Conservation (phyloP, 345 rosid species). For the Aquilaria sinensis region DNA sequence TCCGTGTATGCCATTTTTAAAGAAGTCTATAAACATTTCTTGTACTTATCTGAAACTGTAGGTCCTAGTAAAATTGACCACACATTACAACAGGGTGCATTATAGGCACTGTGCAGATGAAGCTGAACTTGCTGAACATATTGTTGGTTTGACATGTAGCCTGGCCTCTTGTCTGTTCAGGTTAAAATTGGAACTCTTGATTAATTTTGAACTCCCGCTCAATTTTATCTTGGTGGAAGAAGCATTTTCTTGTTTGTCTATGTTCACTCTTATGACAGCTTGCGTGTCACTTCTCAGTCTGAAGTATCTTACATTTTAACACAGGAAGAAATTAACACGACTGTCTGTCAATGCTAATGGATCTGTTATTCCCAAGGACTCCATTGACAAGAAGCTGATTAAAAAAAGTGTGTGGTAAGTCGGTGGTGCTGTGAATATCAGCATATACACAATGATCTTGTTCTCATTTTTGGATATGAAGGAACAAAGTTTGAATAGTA, state of each 20-base stretch:
- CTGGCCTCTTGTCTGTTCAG: slow-evolving; percentile 86
- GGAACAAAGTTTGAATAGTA: no score
- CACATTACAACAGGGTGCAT: slow-evolving; percentile 64
- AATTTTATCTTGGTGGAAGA: neutral
- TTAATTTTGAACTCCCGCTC: neutral
- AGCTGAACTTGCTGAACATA: slow-evolving; percentile 91
- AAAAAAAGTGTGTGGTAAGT: slow-evolving; percentile 66
- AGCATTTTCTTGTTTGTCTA: neutral
- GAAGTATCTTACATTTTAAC: slow-evolving; percentile 3
- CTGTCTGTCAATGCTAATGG: slow-evolving; percentile 76
- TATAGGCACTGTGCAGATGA: slow-evolving; percentile 85
- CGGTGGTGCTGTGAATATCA: slow-evolving; percentile 6
- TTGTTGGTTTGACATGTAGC: slow-evolving; percentile 76
- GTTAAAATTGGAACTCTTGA: slow-evolving; percentile 20
- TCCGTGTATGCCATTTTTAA: no score
- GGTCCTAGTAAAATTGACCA: slow-evolving; percentile 70
- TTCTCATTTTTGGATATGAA: no score
- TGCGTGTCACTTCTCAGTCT: no score
- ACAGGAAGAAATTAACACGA: slow-evolving; percentile 72
- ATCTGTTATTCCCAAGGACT: slow-evolving; percentile 52
- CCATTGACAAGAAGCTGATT: slow-evolving; percentile 50
- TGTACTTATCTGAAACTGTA: slow-evolving; percentile 19
- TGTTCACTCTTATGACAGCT: no score
- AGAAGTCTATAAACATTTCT: neutral
- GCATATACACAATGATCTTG: neutral